Percentiles rank a stretch among this genome's conserved stretches.
These are phyloP conservation scores for Lecanoromycetidae sp. DNA, from an alignment of 2,329 filamentous ascomycete genomes.

Conservation along the genomic window DNA sequence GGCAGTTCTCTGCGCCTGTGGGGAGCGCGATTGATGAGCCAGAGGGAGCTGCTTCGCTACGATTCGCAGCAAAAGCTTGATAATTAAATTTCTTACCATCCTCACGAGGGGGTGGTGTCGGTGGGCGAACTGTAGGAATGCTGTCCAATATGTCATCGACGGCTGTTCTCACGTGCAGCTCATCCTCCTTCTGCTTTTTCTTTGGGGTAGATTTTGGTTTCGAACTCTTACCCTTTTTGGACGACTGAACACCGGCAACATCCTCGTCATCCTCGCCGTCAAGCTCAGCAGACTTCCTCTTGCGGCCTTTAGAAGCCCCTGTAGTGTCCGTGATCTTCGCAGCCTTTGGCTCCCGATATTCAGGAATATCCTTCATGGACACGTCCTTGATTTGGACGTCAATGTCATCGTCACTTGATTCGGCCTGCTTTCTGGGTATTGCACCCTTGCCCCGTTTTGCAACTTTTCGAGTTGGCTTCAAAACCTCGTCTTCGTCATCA, in stretches of 20 bases:
- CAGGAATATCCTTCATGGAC: constrained; percentile 32
- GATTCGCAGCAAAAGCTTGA: constrained; percentile 45
- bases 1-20: constrained; percentile 73
- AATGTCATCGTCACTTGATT: constrained; percentile 27
- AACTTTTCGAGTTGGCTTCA: constrained; percentile 44
- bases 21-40: constrained; percentile 61
- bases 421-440: constrained; percentile 32
- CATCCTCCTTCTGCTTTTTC: constrained; percentile 38
- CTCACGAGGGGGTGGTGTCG: constrained; percentile 68
- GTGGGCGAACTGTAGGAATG: constrained; percentile 70
- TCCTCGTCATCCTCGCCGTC: constrained; percentile 44
- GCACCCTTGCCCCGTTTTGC: constrained; percentile 14
- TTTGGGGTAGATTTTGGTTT: constrained; percentile 21
- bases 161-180: constrained; percentile 53
- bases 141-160: constrained; percentile 78
- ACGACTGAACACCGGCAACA: constrained; percentile 32
- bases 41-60: constrained; percentile 49
- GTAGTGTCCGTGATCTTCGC: constrained; percentile 10
- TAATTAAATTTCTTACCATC: constrained; percentile 67
- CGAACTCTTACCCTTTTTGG: constrained; percentile 20
- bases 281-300: constrained; percentile 46
- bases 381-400: constrained; percentile 44
- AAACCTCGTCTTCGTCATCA: constrained; percentile 50
- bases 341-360: constrained; percentile 25
- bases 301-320: constrained; percentile 29